Conservation (phyloP, 2,329 filamentous ascomycete species). For the Fusarium burgessii region DNA sequence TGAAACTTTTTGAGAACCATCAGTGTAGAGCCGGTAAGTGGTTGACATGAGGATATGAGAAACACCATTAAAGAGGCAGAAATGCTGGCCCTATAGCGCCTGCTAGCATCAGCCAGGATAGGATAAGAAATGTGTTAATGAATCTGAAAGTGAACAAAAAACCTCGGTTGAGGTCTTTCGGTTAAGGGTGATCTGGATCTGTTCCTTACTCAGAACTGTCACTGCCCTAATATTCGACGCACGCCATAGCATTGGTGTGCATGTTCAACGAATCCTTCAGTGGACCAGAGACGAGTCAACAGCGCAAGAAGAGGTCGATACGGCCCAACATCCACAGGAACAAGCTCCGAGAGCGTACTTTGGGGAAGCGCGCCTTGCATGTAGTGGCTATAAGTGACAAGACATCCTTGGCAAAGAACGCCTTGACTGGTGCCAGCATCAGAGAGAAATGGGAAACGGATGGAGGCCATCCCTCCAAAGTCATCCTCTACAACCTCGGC, state of each 20-base stretch:
- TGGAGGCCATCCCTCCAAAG: slow-evolving; percentile 43
- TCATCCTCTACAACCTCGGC: slow-evolving; percentile 37
- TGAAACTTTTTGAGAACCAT: slow-evolving; percentile 1
- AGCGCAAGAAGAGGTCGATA: slow-evolving; percentile 39
- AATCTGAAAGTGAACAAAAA: not conserved
- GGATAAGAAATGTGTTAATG: not conserved
- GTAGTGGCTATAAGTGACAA: slow-evolving; percentile 36
- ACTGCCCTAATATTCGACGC: slow-evolving; percentile 23
- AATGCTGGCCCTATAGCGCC: not conserved
- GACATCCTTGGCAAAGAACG: slow-evolving; percentile 43
- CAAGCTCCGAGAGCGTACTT: slow-evolving; percentile 32
- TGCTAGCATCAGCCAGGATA: slow-evolving; percentile 25
- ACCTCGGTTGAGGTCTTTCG: not conserved
- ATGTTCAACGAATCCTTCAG: slow-evolving; percentile 40
- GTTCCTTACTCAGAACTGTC: not conserved
- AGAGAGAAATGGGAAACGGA: slow-evolving; percentile 45
- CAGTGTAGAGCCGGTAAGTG: not conserved
- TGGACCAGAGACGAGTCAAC: slow-evolving; percentile 37
- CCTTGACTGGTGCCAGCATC: slow-evolving; percentile 33
- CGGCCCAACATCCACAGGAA: slow-evolving; percentile 32
- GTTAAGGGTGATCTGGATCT: not conserved
- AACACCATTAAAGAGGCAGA: not conserved
- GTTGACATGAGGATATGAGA: not conserved
- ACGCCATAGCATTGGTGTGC: slow-evolving; percentile 43
- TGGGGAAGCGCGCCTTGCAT: slow-evolving; percentile 34